A percentile compares a stretch with the other conserved stretches of the same genome.
These are phyloP conservation scores for Cladochytrium replicatum DNA, from an alignment of 192 early-diverging fungal species.

Conservation along the genomic window DNA sequence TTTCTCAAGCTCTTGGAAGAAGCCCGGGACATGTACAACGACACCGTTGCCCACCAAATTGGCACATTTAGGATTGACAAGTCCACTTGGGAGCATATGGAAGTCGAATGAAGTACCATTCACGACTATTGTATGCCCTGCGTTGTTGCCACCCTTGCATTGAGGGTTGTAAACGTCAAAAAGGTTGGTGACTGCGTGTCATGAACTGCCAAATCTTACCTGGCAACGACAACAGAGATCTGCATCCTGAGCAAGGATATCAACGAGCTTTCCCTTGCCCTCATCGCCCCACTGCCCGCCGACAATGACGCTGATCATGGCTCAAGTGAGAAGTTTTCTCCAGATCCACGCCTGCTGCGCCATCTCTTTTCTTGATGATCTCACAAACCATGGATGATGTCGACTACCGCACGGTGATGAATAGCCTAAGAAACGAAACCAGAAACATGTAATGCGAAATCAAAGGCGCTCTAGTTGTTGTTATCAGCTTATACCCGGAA, in stretches of 20 bases:
- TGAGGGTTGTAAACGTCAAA: background rate
- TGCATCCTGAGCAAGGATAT: constrained; percentile 78
- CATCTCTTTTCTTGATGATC: too few species aligned
- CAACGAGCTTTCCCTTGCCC: constrained; percentile 97
- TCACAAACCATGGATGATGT: too few species aligned
- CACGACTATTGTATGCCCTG: constrained; percentile 97
- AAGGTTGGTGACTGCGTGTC: too few species aligned
- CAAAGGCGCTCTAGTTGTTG: too few species aligned
- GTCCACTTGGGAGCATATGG: constrained; percentile 89
- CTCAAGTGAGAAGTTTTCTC: too few species aligned
- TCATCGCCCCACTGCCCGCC: constrained; percentile 98
- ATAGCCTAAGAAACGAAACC: too few species aligned
- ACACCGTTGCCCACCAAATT: constrained; percentile 90
- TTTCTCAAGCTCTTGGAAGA: constrained; percentile 83
- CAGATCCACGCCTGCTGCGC: too few species aligned
- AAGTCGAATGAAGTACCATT: constrained; percentile 91
- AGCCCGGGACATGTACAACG: constrained; percentile 88
- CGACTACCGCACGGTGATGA: too few species aligned
- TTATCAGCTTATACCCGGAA: too few species aligned
- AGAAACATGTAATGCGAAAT: too few species aligned
- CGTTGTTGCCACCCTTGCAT: constrained; percentile 88
- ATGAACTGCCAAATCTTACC: constrained; percentile 53
- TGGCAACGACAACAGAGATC: constrained; percentile 88
- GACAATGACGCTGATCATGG: constrained; percentile 62
- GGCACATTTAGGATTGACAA: constrained; percentile 55